Evolutionary conservation across 306 rosid genomes (phyloP).

Genomic region (Begonia loranthoides): DNA sequence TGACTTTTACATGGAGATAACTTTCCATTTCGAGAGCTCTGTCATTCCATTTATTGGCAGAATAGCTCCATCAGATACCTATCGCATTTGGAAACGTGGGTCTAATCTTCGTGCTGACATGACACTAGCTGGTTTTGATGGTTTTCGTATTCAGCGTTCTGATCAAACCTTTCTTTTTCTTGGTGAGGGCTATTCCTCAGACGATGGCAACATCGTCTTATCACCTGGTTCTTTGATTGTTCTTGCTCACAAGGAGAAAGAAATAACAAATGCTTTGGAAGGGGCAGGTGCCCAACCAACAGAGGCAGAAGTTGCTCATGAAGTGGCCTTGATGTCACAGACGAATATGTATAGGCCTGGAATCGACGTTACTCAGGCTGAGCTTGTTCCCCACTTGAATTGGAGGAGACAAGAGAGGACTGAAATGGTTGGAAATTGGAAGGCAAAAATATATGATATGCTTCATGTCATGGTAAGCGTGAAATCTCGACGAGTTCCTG

Average conservation of each 20-base stretch:
- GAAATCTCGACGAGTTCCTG: conserved; percentile 95
- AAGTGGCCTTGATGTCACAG: conserved; percentile 91
- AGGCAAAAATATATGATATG: conserved; percentile 95
- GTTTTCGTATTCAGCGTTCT: conserved; percentile 86
- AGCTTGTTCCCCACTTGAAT: conserved; percentile 81
- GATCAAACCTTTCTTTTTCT: conserved; percentile 93
- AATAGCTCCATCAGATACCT: conserved; percentile 95
- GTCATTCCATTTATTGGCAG: conserved; percentile 95
- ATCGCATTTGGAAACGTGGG: conserved; percentile 98
- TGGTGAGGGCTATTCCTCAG: conserved; percentile 85
- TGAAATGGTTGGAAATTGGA: conserved; percentile 96
- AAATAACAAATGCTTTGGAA: conserved; percentile 93
- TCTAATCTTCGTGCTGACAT: conserved; percentile 97
- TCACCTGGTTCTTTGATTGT: conserved; percentile 86
- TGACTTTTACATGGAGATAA: conserved; percentile 97
- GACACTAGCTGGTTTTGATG: conserved; percentile 99
- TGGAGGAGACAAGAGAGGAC: conserved; percentile 99
- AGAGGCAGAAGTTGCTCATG: conserved; percentile 89
- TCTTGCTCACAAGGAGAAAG: conserved; percentile 93
- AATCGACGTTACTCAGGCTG: conserved; percentile 96
- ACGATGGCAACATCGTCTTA: conserved; percentile 55
- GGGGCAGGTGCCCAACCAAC: conserved; percentile 95
- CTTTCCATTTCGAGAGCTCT: conserved; percentile 95
- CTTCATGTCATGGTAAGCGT: conserved; percentile 97
- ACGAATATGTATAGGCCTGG: conserved; percentile 98